Conservation (phyloP, 148 eudicot genomes). For the Fagopyrum tataricum region DNA sequence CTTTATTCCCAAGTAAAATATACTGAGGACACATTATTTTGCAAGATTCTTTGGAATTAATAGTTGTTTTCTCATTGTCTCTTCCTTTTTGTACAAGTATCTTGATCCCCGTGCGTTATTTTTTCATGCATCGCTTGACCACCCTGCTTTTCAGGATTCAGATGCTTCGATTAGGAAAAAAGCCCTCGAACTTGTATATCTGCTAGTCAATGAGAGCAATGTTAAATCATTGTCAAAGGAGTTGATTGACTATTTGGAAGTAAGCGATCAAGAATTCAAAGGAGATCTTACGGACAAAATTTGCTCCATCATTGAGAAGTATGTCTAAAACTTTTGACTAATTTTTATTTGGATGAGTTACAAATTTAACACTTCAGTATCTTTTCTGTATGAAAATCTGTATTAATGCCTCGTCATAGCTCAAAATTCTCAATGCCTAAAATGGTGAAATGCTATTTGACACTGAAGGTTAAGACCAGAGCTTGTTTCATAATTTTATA, state of each 20-base stretch:
- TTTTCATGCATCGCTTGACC: background rate
- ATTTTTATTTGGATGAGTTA: background rate
- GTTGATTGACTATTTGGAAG: conserved; percentile 80
- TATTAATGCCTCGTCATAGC: background rate
- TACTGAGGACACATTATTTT: background rate
- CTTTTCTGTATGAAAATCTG: background rate
- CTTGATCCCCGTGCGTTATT: background rate
- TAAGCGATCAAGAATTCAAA: conserved; percentile 78
- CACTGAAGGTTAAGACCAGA: background rate
- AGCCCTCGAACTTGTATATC: conserved; percentile 94
- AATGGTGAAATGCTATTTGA: background rate
- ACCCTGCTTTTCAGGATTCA: conserved; percentile 62
- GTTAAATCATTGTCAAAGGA: conserved; percentile 86
- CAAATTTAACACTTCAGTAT: background rate
- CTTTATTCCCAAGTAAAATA: background rate
- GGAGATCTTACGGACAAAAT: conserved; percentile 90
- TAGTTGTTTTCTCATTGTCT: background rate
- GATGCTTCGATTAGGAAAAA: conserved; percentile 97
- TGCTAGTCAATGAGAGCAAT: conserved; percentile 89
- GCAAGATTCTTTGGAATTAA: background rate
- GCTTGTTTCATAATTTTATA: background rate
- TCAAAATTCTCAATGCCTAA: background rate
- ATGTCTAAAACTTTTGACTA: conserved; percentile 25
- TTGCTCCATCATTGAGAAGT: conserved; percentile 97
- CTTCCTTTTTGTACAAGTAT: background rate